phyloP scores from a whole-genome alignment of 106 monocot species.

The Dioscorea zingiberensis region DNA sequence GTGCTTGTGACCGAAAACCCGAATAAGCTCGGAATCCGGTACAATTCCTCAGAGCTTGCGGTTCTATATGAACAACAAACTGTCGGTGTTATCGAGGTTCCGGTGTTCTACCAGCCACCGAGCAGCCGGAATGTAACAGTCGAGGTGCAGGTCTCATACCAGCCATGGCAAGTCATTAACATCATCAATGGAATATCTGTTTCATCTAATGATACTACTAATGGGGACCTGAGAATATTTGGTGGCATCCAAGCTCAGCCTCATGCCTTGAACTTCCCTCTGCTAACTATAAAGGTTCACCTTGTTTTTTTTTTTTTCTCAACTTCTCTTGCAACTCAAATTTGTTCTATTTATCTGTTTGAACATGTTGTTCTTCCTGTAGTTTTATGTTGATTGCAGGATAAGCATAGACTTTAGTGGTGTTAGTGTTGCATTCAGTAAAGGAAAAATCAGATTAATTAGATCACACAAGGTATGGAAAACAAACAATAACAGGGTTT shows the following conservation, averaged over 20 bases:
- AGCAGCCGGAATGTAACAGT: constrained; percentile 29
- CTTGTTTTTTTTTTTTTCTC: no score
- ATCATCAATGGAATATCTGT: constrained; percentile 4
- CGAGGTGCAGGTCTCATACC: constrained; percentile 19
- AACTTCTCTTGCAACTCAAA: background rate
- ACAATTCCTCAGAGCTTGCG: constrained; percentile 30
- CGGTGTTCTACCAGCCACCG: constrained; percentile 58
- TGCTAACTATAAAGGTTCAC: constrained; percentile 25
- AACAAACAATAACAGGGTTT: background rate
- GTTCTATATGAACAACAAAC: constrained; percentile 17
- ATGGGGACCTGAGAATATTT: background rate
- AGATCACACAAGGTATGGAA: constrained; percentile 12
- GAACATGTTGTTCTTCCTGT: background rate
- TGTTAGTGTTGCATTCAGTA: constrained; percentile 1
- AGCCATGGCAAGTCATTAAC: constrained; percentile 22
- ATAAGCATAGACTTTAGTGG: constrained; percentile 16
- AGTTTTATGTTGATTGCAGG: constrained; percentile 21
- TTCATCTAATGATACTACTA: background rate
- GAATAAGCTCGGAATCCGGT: constrained; percentile 50
- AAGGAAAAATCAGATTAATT: background rate
- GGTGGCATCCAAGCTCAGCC: constrained; percentile 9
- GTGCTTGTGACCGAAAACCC: constrained; percentile 35
- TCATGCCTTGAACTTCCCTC: constrained; percentile 17
- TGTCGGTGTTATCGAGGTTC: constrained; percentile 34
- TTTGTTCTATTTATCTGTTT: background rate